Evolutionary conservation across 768 basidiomycete species (phyloP).

Genomic region (Sarcodon sp.): DNA sequence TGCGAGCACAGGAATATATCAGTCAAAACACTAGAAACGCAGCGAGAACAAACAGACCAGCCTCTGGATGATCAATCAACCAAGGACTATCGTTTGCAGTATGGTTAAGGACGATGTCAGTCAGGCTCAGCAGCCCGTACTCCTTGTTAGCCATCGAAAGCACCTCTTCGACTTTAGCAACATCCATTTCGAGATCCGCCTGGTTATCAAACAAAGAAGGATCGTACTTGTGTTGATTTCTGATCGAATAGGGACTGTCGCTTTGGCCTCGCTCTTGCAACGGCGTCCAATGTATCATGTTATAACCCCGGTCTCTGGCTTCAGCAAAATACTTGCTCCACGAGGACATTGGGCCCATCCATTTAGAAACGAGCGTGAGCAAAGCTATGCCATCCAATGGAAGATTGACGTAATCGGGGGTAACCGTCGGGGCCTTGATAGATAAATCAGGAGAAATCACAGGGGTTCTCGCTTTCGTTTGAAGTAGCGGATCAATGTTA

Average conservation of each 20-base stretch:
- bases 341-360: constrained; percentile 80
- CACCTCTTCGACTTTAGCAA: constrained; percentile 44
- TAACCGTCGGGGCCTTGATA: constrained; percentile 33
- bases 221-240: constrained; percentile 78
- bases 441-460: constrained; percentile 51
- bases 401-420: constrained; percentile 45
- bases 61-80: constrained; percentile 91
- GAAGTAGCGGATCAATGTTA: constrained; percentile 88
- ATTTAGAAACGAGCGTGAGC: constrained; percentile 89
- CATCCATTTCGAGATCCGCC: constrained; percentile 22
- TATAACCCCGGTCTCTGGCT: constrained; percentile 85
- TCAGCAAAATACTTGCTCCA: constrained; percentile 79
- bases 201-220: constrained; percentile 46
- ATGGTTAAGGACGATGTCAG: constrained; percentile 95
- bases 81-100: constrained; percentile 91
- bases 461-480: constrained; percentile 54
- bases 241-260: constrained; percentile 89
- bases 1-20: constrained; percentile 12
- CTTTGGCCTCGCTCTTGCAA: constrained; percentile 85
- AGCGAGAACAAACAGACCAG: constrained; percentile 39
- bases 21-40: background rate
- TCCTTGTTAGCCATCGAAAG: constrained; percentile 66
- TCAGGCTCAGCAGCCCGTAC: constrained; percentile 81
- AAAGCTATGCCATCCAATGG: constrained; percentile 84
- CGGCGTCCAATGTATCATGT: constrained; percentile 96